phyloP scores from a whole-genome alignment of 495 filamentous ascomycete species.

The Aspergillus coremiiformis region DNA sequence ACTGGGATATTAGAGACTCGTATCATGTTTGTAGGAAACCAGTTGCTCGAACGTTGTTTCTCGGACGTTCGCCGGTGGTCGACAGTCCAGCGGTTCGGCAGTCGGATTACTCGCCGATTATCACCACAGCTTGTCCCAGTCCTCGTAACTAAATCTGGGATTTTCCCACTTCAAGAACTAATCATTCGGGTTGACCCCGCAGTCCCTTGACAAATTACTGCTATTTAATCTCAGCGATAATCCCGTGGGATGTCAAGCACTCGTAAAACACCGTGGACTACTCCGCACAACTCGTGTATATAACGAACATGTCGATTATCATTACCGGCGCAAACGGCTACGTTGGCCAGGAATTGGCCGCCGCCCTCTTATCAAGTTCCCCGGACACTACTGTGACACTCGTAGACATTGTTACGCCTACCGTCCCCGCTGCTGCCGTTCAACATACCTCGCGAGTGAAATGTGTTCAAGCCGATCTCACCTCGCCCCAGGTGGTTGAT shows the following conservation, averaged over 20 bases:
- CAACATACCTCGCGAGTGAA: constrained; percentile 38
- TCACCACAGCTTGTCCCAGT: neutral
- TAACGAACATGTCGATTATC: constrained; percentile 50
- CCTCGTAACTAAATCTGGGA: neutral
- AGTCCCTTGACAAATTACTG: neutral
- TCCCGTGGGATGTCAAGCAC: neutral
- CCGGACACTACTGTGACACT: constrained; percentile 51
- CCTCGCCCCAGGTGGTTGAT: constrained; percentile 48
- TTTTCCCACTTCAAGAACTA: neutral
- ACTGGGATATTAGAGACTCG: no score
- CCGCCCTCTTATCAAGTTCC: constrained; percentile 49
- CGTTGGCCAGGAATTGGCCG: constrained; percentile 59
- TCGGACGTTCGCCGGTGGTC: constrained; percentile 31
- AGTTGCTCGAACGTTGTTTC: neutral
- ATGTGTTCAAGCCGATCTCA: constrained; percentile 57
- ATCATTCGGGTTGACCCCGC: constrained; percentile 11
- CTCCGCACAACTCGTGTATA: neutral
- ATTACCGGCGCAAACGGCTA: constrained; percentile 68
- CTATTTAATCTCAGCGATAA: neutral
- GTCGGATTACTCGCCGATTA: constrained; percentile 30
- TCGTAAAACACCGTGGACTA: neutral
- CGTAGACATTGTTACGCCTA: constrained; percentile 55
- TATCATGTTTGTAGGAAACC: no score
- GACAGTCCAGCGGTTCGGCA: constrained; percentile 14
- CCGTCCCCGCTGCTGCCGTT: constrained; percentile 40